Evolutionary conservation across 2,329 filamentous ascomycete genomes (phyloP).

Genomic region (Beauveria sp.): DNA sequence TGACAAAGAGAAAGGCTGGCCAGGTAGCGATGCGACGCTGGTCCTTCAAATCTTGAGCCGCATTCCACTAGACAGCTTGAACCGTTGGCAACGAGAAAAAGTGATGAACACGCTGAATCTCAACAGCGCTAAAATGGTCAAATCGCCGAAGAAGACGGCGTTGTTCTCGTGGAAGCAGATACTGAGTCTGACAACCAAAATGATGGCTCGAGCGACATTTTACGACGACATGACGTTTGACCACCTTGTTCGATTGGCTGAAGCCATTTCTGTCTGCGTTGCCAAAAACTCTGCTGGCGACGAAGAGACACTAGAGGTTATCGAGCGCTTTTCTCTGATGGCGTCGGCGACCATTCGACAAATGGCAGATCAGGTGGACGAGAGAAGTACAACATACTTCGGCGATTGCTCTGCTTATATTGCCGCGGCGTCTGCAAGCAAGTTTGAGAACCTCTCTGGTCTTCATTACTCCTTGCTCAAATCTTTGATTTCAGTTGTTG

Average conservation of each 20-base stretch:
- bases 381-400: constrained; percentile 35
- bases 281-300: constrained; percentile 16
- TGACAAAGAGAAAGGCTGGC: constrained; percentile 24
- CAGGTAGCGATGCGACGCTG: constrained; percentile 20
- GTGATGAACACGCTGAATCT: constrained; percentile 30
- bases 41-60: constrained; percentile 26
- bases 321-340: constrained; percentile 25
- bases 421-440: not conserved
- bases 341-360: constrained; percentile 29
- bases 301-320: constrained; percentile 23
- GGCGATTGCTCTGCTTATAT: constrained; percentile 18
- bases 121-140: constrained; percentile 18
- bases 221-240: constrained; percentile 38
- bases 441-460: constrained; percentile 15
- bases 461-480: constrained; percentile 18
- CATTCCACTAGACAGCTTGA: constrained; percentile 31
- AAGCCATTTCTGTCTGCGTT: constrained; percentile 22
- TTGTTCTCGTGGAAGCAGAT: constrained; percentile 28
- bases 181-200: constrained; percentile 38
- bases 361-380: constrained; percentile 36
- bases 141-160: constrained; percentile 19
- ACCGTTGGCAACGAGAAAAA: constrained; percentile 35
- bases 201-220: constrained; percentile 44
- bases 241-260: constrained; percentile 27
- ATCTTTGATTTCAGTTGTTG: constrained; percentile 11